Evolutionary conservation across 805 yeast genomes (phyloP).

Genomic region (Alloascoidea hylecoeti): DNA sequence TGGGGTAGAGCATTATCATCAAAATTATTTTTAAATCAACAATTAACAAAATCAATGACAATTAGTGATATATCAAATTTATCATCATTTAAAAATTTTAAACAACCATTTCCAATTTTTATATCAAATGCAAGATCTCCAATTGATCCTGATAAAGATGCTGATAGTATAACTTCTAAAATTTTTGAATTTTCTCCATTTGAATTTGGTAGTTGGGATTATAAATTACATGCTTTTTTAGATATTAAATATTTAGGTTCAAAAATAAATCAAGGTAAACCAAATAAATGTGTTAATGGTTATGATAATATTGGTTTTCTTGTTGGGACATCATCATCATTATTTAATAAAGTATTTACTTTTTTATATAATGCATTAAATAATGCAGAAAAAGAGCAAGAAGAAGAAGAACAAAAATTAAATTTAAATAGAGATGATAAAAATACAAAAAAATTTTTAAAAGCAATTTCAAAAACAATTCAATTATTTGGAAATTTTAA

Average conservation of each 20-base stretch:
- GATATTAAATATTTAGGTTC: slow-evolving; percentile 52
- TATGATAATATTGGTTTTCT: slow-evolving; percentile 74
- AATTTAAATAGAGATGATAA: not conserved
- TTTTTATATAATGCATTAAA: too few relatives aligned
- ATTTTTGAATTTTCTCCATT: slow-evolving; percentile 33
- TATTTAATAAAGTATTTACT: too few relatives aligned
- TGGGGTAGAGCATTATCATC: slow-evolving; percentile 65
- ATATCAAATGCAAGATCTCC: too few relatives aligned
- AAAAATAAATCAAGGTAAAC: slow-evolving; percentile 34
- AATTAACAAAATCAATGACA: slow-evolving; percentile 41
- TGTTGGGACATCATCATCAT: slow-evolving; percentile 71
- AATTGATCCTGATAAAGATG: slow-evolving; percentile 24
- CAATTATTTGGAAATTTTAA: slow-evolving; percentile 22
- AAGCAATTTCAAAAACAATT: not conserved
- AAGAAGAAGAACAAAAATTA: not conserved
- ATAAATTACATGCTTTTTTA: slow-evolving; percentile 40
- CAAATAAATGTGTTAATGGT: slow-evolving; percentile 44
- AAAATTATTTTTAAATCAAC: slow-evolving; percentile 41
- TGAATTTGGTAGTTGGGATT: slow-evolving; percentile 65
- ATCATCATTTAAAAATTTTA: slow-evolving; percentile 40
- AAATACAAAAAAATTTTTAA: not conserved
- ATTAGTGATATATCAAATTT: slow-evolving; percentile 39
- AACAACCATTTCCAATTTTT: slow-evolving; percentile 53
- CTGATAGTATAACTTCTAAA: slow-evolving; percentile 55
- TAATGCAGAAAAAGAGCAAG: too few relatives aligned